Percentiles rank a stretch among this genome's conserved stretches.
phyloP scores from a whole-genome alignment of 805 yeast species.

The Pichia manshurica region DNA sequence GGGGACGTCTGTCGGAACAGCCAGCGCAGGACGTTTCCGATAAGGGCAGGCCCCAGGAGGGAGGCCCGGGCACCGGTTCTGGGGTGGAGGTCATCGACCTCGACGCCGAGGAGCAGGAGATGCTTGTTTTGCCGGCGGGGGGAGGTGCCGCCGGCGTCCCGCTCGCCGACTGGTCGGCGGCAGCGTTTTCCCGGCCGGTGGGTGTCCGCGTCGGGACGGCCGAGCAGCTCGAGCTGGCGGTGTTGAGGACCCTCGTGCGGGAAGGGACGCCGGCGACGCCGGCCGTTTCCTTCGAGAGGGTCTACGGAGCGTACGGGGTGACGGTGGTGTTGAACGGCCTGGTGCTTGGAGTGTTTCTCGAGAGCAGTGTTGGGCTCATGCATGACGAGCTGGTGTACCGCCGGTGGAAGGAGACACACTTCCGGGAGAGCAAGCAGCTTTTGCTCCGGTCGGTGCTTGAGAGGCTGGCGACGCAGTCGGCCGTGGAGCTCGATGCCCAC shows the following conservation, averaged over 20 bases:
- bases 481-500: too few relatives aligned
- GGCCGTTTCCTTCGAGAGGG: background rate
- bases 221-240: background rate
- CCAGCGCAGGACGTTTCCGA: too few relatives aligned
- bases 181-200: background rate
- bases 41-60: too few relatives aligned
- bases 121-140: background rate
- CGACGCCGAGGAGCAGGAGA: background rate
- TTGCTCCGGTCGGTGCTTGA: background rate
- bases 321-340: constrained; percentile 2
- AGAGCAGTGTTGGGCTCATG: background rate
- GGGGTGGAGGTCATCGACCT: constrained; percentile 1
- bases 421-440: background rate
- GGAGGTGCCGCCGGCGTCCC: background rate
- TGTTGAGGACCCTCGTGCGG: background rate
- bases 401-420: background rate
- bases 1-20: too few relatives aligned
- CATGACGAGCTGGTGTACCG: background rate
- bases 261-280: too few relatives aligned
- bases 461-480: too few relatives aligned
- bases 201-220: background rate
- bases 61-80: too few relatives aligned
- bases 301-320: background rate
- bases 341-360: background rate
- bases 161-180: background rate